A percentile compares a stretch with the other conserved stretches of the same genome.
Conservation (phyloP, 176 grass and related monocot genomes). For the Hordeum marinum region DNA sequence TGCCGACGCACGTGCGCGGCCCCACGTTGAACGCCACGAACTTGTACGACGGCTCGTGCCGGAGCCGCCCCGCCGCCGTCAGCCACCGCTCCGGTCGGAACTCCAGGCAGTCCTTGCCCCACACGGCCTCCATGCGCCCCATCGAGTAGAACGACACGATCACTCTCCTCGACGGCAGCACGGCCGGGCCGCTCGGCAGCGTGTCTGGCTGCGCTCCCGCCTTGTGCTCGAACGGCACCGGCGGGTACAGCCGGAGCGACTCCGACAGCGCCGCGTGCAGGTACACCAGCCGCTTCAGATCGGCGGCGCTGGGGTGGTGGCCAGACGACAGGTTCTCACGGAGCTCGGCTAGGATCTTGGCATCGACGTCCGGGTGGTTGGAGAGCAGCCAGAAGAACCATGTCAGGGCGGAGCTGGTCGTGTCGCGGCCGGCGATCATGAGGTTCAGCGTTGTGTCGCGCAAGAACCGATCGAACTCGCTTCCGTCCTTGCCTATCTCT, state of each 20-base stretch:
- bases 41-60: conserved; percentile 69
- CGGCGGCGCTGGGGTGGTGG: conserved; percentile 15
- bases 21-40: conserved; percentile 85
- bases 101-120: conserved; percentile 83
- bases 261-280: conserved; percentile 75
- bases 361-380: conserved; percentile 48
- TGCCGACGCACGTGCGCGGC: conserved; percentile 58
- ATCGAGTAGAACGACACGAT: conserved; percentile 66
- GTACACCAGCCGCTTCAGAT: conserved; percentile 56
- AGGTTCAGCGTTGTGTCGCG: conserved; percentile 70
- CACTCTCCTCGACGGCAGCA: conserved; percentile 17
- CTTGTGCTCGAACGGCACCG: conserved; percentile 79
- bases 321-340: background rate
- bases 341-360: conserved; percentile 62
- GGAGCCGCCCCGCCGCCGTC: conserved; percentile 28
- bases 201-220: conserved; percentile 32
- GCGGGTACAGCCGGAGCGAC: conserved; percentile 65
- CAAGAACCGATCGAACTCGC: conserved; percentile 54
- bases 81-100: conserved; percentile 85
- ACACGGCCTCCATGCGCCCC: conserved; percentile 77
- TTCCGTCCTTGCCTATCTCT: conserved; percentile 38
- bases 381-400: conserved; percentile 88
- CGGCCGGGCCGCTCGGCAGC: conserved; percentile 51
- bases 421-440: conserved; percentile 78
- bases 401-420: conserved; percentile 48